phyloP scores from a whole-genome alignment of 805 yeast genomes.

The Wickerhamiella azyma region DNA sequence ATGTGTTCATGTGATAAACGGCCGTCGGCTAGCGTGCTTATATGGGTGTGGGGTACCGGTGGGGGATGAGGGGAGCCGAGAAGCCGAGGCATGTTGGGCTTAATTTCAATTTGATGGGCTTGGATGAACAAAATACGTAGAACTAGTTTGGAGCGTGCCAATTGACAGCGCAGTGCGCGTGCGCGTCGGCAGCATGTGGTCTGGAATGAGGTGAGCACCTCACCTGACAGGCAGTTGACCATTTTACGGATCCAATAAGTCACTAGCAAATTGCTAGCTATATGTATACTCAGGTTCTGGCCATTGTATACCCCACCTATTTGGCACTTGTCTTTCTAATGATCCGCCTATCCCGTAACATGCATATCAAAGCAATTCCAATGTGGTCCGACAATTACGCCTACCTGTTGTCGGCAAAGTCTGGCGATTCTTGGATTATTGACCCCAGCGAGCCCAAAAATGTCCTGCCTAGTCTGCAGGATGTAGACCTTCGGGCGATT shows the following conservation, averaged over 20 bases:
- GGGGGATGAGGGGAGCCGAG: neutral
- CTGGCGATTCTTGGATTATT: conserved; percentile 63
- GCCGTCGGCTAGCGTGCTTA: neutral
- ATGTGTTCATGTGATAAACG: conserved; percentile 14
- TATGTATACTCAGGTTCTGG: no score
- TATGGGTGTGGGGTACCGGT: neutral
- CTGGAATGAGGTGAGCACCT: no score
- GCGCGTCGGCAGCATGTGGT: no score
- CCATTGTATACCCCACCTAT: neutral
- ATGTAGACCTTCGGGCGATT: conserved; percentile 44
- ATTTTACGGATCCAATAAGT: no score
- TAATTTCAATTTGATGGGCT: no score
- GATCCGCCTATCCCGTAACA: conserved; percentile 25
- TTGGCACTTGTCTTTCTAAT: conserved; percentile 2
- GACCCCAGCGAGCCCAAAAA: conserved; percentile 89
- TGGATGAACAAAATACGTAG: no score
- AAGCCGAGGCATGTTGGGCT: no score
- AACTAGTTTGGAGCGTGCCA: no score
- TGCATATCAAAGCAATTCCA: conserved; percentile 73
- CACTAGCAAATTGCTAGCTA: no score
- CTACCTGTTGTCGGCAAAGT: conserved; percentile 49
- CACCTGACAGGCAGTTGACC: no score
- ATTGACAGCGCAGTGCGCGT: no score
- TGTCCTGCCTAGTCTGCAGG: conserved; percentile 34
- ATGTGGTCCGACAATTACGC: conserved; percentile 95